Base-by-base conservation (phyloP, 805 yeast species). In the Metschnikowia kofuensis region DNA sequence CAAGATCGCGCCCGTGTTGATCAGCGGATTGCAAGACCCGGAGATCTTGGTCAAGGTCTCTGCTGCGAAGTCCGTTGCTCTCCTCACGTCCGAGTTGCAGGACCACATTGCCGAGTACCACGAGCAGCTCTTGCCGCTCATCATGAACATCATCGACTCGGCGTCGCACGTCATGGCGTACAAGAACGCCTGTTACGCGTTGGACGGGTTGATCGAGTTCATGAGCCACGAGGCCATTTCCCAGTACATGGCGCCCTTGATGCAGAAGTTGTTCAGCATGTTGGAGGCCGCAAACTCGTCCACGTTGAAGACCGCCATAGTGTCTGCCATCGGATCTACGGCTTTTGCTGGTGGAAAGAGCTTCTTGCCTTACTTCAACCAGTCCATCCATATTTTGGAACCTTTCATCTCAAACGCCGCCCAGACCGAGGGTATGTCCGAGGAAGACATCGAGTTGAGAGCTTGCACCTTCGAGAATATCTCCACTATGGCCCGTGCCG, bases 401-500 rank as follows among this genome's bases (percentile, higher is more conserved):
- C 90, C 89, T 52, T 92, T 83, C 65, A 83, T 91, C 60, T 79
- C 84, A 55, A 79, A 83, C 62, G 77, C 82, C 52, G 83, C 85
- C 44, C 75, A 77, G 52, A 74, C 83, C 49, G 90, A 85, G 56
- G 96, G 90, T 57, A 74, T 88, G 77, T 75, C 86, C 53, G 97
- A 89, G 60, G 95, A 88, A 53, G 96, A 90, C 62, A 83, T 89
- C 56, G 96, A 90, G 71, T 81, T 94, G 61, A 83, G 95, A 68
- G 97, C 96, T 34, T 79, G 84, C 66, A 89, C 97, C 46, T 85
- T 94, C 58, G 99, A 94, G 75, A 87, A 94, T 63, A 81, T 94
- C 57, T 87, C 97, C 40, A 86, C 97, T 13, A 84, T 94, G 87
- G 97, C 96, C 48, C 82, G 91, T 68, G 97, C 99, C 48, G 97